Evolutionary conservation across 106 monocot species (phyloP).

Genomic region (Acorus calamus): DNA sequence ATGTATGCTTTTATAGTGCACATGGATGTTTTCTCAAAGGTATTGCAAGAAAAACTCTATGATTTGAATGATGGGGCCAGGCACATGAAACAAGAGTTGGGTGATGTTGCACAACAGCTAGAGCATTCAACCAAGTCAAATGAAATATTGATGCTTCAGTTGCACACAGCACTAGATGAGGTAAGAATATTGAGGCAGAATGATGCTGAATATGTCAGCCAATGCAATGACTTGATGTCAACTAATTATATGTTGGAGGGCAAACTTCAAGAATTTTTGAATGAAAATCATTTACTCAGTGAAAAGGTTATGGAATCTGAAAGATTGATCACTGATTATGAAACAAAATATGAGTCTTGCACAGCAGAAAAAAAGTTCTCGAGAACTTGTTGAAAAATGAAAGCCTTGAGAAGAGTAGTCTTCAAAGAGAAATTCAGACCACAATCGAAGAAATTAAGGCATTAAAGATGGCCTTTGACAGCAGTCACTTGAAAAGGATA

Average conservation of each 20-base stretch:
- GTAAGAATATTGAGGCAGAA: slow-evolving; percentile 26
- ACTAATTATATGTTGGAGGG: slow-evolving; percentile 47
- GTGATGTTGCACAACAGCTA: slow-evolving; percentile 37
- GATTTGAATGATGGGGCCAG: slow-evolving; percentile 22
- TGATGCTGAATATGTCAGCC: slow-evolving; percentile 32
- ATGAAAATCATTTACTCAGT: slow-evolving; percentile 42
- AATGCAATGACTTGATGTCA: slow-evolving; percentile 44
- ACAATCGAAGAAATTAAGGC: too few relatives aligned
- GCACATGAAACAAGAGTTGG: slow-evolving; percentile 27
- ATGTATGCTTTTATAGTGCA: slow-evolving; percentile 29
- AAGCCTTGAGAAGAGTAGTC: too few relatives aligned
- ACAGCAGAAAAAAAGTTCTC: too few relatives aligned
- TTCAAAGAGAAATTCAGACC: too few relatives aligned
- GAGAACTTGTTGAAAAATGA: too few relatives aligned
- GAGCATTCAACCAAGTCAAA: slow-evolving; percentile 29
- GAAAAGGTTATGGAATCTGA: slow-evolving; percentile 42
- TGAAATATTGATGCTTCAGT: slow-evolving; percentile 28
- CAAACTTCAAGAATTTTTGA: slow-evolving; percentile 34
- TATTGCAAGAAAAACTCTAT: slow-evolving; percentile 53
- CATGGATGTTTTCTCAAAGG: slow-evolving; percentile 42
- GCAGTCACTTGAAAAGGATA: too few relatives aligned
- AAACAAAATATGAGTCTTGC: too few relatives aligned
- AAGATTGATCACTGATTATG: neutral
- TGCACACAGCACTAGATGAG: slow-evolving; percentile 36
- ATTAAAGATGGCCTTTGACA: too few relatives aligned